Evolutionary conservation across 1,284 basidiomycete genomes (phyloP).

Genomic region (Microbotryum saponariae): DNA sequence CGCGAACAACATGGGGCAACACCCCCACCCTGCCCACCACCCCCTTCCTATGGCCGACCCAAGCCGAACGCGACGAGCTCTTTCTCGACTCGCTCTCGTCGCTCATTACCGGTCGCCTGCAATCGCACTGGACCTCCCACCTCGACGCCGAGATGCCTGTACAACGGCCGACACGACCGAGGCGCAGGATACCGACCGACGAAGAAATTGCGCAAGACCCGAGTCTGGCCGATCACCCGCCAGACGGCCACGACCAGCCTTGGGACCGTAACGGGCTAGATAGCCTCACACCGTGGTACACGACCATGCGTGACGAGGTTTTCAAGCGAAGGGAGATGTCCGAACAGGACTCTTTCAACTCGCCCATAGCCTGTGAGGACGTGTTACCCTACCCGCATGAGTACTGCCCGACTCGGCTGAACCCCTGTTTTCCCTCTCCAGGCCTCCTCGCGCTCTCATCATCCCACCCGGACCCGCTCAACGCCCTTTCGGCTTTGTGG

Average conservation of each 20-base stretch:
- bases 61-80: constrained; percentile 24
- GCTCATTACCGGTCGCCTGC: background rate
- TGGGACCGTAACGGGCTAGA: constrained; percentile 12
- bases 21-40: background rate
- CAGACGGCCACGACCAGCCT: background rate
- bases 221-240: background rate
- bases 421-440: background rate
- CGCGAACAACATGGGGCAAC: background rate
- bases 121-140: background rate
- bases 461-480: constrained; percentile 36
- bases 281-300: constrained; percentile 23
- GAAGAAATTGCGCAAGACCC: background rate
- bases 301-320: constrained; percentile 10
- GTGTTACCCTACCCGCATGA: too few relatives aligned
- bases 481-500: constrained; percentile 36
- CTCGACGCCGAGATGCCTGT: too few relatives aligned
- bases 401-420: background rate
- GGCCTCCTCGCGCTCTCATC: constrained; percentile 36
- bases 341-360: constrained; percentile 21
- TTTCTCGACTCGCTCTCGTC: constrained; percentile 25
- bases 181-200: too few relatives aligned
- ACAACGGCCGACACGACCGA: too few relatives aligned
- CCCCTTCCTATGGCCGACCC: constrained; percentile 3
- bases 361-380: constrained; percentile 17
- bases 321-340: constrained; percentile 16